These are phyloP conservation scores for Solanum paucissectum DNA, from an alignment of 257 asterid genomes.

Conservation along the genomic window DNA sequence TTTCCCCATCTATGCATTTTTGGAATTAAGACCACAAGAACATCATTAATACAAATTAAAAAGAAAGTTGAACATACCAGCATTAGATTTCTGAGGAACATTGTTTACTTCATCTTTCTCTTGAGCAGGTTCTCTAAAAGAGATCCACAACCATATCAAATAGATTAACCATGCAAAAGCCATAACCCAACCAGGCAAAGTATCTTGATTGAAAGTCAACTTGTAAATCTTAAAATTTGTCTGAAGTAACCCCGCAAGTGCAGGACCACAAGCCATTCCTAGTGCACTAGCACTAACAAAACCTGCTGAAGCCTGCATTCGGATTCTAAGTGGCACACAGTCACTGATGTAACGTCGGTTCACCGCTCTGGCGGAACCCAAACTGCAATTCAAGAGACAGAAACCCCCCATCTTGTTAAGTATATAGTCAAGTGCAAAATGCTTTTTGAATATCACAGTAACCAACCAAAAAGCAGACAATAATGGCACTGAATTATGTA, in stretches of 20 bases:
- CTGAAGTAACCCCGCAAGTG: conserved; percentile 87
- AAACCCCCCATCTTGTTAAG: background rate
- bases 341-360: conserved; percentile 93
- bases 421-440: background rate
- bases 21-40: background rate
- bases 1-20: background rate
- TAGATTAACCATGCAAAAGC: conserved; percentile 68
- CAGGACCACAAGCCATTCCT: conserved; percentile 99
- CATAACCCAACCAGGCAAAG: conserved; percentile 99
- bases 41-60: background rate
- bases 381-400: conserved; percentile 34
- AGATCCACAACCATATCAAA: conserved; percentile 69
- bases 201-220: conserved; percentile 69
- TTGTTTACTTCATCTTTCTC: conserved; percentile 26
- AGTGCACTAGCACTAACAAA: conserved; percentile 99
- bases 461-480: background rate
- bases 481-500: background rate
- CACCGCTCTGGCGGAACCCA: conserved; percentile 98
- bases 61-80: conserved; percentile 2
- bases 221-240: conserved; percentile 51
- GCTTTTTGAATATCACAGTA: background rate
- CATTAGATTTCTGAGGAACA: conserved; percentile 29
- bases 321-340: conserved; percentile 84
- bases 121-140: conserved; percentile 71
- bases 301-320: conserved; percentile 99